A percentile compares a stretch with the other conserved stretches of the same genome.
These are phyloP conservation scores for Tarenaya hassleriana DNA, from an alignment of 345 rosid species.

Conservation along the genomic window DNA sequence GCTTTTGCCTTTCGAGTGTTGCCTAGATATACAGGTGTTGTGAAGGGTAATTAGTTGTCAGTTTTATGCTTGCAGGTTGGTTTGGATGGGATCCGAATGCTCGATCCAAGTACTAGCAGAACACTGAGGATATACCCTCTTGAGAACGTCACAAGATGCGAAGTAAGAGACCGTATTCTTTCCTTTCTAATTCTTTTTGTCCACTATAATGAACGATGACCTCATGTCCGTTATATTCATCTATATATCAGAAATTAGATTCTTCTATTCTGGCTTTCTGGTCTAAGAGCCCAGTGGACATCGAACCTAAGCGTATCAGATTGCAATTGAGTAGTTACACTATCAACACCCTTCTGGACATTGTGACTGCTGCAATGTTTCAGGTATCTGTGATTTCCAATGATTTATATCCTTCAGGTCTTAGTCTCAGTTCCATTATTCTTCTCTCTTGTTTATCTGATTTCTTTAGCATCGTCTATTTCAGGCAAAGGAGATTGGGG, in stretches of 20 bases:
- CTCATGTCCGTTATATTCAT: constrained; percentile 14
- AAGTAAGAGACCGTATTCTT: constrained; percentile 39
- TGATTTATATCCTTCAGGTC: not conserved
- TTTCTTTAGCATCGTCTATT: not conserved
- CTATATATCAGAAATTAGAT: constrained; percentile 47
- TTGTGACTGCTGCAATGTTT: constrained; percentile 90
- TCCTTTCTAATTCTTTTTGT: not conserved
- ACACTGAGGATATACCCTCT: constrained; percentile 92
- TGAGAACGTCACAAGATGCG: constrained; percentile 89
- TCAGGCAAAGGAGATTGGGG: constrained; percentile 95
- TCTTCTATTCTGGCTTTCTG: constrained; percentile 87
- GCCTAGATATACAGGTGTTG: not conserved
- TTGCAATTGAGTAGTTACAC: constrained; percentile 92
- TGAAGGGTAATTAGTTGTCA: not conserved
- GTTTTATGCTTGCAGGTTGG: constrained; percentile 57
- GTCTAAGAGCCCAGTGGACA: constrained; percentile 92
- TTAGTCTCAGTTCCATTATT: not conserved
- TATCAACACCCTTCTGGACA: constrained; percentile 78
- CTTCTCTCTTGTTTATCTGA: not conserved
- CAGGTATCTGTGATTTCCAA: constrained; percentile 46
- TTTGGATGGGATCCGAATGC: constrained; percentile 97
- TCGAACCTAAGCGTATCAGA: constrained; percentile 86
- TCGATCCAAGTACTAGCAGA: constrained; percentile 76
- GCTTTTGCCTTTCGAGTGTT: not conserved
- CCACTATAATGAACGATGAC: not conserved